Evolutionary conservation across 1,284 basidiomycete genomes (phyloP).

Genomic region (Paramarasmius palmivorus): DNA sequence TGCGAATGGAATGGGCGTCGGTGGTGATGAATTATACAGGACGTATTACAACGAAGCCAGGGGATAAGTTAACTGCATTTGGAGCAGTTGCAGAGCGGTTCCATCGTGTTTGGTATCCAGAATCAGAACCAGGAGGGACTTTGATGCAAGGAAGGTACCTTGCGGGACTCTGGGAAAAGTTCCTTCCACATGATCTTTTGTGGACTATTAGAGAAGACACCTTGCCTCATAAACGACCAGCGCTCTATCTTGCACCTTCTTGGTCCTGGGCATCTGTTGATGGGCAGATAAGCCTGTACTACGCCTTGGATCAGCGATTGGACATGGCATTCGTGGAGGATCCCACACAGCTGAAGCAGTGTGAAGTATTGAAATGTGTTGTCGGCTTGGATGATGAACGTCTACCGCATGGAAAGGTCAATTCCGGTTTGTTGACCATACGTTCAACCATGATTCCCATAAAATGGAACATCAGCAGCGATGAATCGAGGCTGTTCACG

Average conservation of each 20-base stretch:
- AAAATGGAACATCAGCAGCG: neutral
- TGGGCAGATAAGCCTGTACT: neutral
- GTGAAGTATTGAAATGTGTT: neutral
- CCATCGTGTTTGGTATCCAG: neutral
- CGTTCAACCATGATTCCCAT: neutral
- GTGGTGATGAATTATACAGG: conserved; percentile 2
- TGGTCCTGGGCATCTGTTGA: conserved; percentile 9
- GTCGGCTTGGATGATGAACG: neutral
- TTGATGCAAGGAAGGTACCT: neutral
- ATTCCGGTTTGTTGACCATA: neutral
- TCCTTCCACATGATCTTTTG: conserved; percentile 1
- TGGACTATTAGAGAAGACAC: neutral
- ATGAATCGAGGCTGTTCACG: neutral
- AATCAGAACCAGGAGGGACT: neutral
- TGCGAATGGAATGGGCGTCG: neutral
- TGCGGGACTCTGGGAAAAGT: conserved; percentile 4
- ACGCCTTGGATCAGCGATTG: neutral
- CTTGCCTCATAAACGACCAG: neutral
- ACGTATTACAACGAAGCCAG: neutral
- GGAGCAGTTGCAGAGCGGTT: conserved; percentile 7
- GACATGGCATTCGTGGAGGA: neutral
- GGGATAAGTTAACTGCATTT: conserved; percentile 7
- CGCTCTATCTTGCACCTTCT: conserved; percentile 4
- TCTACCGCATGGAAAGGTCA: neutral
- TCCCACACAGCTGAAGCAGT: neutral